A percentile compares a stretch with the other conserved stretches of the same genome.
Evolutionary conservation across 2,329 filamentous ascomycete genomes (phyloP).

Genomic region (Graphium sp.): DNA sequence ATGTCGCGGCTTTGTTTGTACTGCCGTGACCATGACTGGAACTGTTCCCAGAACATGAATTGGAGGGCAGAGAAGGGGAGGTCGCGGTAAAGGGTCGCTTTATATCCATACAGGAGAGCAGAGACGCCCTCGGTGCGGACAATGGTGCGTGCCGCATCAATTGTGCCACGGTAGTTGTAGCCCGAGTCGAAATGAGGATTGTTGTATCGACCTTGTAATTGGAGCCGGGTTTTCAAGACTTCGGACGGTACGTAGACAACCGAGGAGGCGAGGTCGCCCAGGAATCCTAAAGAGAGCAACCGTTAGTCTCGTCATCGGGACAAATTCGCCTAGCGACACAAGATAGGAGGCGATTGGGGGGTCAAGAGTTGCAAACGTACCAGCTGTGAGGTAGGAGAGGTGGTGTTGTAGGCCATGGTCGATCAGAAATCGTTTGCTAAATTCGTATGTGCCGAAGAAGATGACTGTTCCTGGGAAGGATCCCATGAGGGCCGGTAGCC

Average conservation of each 20-base stretch:
- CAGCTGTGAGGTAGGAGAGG: constrained; percentile 71
- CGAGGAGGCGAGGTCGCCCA: constrained; percentile 84
- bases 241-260: constrained; percentile 93
- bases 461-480: constrained; percentile 88
- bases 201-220: constrained; percentile 87
- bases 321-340: no score
- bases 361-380: no score
- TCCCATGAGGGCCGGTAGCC: constrained; percentile 74
- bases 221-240: constrained; percentile 90
- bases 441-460: constrained; percentile 96
- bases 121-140: constrained; percentile 63
- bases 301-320: not conserved
- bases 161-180: constrained; percentile 84
- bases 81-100: constrained; percentile 85
- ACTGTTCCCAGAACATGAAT: constrained; percentile 97
- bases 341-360: not conserved
- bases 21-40: constrained; percentile 61
- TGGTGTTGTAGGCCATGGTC: constrained; percentile 70
- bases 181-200: constrained; percentile 88
- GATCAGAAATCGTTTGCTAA: constrained; percentile 77
- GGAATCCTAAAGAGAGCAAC: constrained; percentile 43
- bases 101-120: constrained; percentile 92
- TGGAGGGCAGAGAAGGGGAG: constrained; percentile 91
- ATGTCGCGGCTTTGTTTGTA: constrained; percentile 74
- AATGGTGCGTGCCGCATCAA: constrained; percentile 76